These are phyloP conservation scores for Alternaria gansuensis DNA, from an alignment of 2,329 filamentous ascomycete genomes.

Conservation along the genomic window DNA sequence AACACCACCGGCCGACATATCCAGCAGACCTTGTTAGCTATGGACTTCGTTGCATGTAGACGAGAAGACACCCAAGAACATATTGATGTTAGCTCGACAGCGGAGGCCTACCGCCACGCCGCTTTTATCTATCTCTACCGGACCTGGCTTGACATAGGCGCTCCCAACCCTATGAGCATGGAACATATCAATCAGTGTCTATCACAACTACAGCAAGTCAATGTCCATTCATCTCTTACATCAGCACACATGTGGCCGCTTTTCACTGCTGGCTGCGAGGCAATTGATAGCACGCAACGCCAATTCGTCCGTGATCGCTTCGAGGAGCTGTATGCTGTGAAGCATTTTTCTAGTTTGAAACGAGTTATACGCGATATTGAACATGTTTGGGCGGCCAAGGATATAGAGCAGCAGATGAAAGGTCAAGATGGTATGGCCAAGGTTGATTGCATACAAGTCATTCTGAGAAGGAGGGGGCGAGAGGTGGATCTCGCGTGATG, in stretches of 20 bases:
- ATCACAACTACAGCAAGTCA: conserved; percentile 26
- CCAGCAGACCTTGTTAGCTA: conserved; percentile 29
- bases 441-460: conserved; percentile 48
- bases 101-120: conserved; percentile 44
- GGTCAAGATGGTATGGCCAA: conserved; percentile 40
- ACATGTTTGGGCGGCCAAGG: conserved; percentile 43
- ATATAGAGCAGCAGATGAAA: conserved; percentile 33
- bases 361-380: conserved; percentile 43
- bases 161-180: conserved; percentile 43
- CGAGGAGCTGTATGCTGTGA: conserved; percentile 33
- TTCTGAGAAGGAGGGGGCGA: conserved; percentile 34
- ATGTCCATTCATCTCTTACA: conserved; percentile 35
- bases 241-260: conserved; percentile 47
- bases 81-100: conserved; percentile 35
- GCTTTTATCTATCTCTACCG: conserved; percentile 49
- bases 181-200: conserved; percentile 42
- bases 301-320: conserved; percentile 41
- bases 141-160: conserved; percentile 45
- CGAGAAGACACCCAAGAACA: not conserved
- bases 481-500: conserved; percentile 43
- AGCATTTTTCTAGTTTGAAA: conserved; percentile 38
- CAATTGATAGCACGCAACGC: conserved; percentile 31
- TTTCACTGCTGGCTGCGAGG: conserved; percentile 46
- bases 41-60: conserved; percentile 28
- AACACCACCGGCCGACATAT: conserved; percentile 31